Evolutionary conservation across 2,329 filamentous ascomycete genomes (phyloP).

Genomic region (Esteya vermicola): DNA sequence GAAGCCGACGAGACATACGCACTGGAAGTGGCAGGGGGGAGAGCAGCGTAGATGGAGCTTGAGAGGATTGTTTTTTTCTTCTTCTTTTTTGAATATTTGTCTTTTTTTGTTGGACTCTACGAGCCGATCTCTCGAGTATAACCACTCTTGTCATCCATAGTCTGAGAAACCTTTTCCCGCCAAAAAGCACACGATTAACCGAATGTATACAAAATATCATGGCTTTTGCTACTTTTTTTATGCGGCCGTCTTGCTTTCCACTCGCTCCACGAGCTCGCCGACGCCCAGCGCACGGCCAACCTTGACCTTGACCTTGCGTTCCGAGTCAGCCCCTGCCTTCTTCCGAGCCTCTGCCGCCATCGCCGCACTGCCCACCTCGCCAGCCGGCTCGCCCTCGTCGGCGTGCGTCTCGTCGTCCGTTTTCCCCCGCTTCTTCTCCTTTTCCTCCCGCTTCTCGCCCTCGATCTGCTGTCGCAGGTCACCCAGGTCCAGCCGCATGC

Average conservation of each 20-base stretch:
- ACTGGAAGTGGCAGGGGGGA: slow-evolving; percentile 22
- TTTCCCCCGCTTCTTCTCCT: slow-evolving; percentile 17
- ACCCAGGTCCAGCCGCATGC: slow-evolving; percentile 78
- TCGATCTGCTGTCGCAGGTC: slow-evolving; percentile 37
- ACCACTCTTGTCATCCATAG: too few relatives aligned
- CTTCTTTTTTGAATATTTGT: too few relatives aligned
- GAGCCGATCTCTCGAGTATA: too few relatives aligned
- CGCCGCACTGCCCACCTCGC: slow-evolving; percentile 38
- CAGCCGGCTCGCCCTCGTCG: slow-evolving; percentile 59
- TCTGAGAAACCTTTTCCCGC: too few relatives aligned
- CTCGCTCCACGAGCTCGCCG: slow-evolving; percentile 60
- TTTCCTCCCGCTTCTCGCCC: slow-evolving; percentile 29
- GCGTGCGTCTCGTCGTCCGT: slow-evolving; percentile 1
- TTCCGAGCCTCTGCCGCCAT: slow-evolving; percentile 4
- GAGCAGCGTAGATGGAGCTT: neutral
- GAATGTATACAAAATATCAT: too few relatives aligned
- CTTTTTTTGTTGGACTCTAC: too few relatives aligned
- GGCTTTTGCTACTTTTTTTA: too few relatives aligned
- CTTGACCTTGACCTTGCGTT: slow-evolving; percentile 69
- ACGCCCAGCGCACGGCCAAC: slow-evolving; percentile 71
- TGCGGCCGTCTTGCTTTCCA: slow-evolving; percentile 36
- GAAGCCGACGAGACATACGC: slow-evolving; percentile 34
- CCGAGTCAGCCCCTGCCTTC: slow-evolving; percentile 17
- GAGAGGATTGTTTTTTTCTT: too few relatives aligned
- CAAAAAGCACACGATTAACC: too few relatives aligned